Base-by-base conservation (phyloP, 2,329 filamentous ascomycete genomes). In the Fusarium sp. region DNA sequence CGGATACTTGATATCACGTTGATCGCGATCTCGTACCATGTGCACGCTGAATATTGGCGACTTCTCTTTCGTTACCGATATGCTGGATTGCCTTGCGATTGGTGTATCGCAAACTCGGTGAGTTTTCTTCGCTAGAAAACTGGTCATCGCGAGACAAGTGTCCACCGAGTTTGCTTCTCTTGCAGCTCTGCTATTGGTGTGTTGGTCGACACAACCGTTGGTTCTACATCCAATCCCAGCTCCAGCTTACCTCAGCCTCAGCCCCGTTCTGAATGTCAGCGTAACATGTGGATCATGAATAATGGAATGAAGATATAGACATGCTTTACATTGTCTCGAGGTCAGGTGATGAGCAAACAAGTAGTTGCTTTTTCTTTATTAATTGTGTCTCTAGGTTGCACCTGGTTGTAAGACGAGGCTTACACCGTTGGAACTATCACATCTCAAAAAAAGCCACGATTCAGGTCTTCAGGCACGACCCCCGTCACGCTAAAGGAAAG, bases 391-490 rank as follows among this genome's bases (percentile, higher is more conserved):
- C 38, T 28, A 21, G 16, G 32, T 9, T 18, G 46, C 43, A 25
- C 37, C 28, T 37, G 33, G 18, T 40, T 44, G 53, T 63, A 64
- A 42, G 70, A 63, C 47, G 49, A 37, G 25, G 40, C 42, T 23
- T 60, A 16, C 57, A 47, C 33, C 49, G 21, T 44, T 44, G 44
- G 46, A 35, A 37, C 65, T 73, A 64, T 77, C 75, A 77, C 57
- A 76, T 72, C 58, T 76, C 73, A 35, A 52, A 35, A 32, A 74
- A 71, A 67, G 73, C 65, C 72, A 69, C 64, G 43, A 67, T 62
- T 54, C 30, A 18, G 42, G 18, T 38, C 21, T 33, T 54, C 37
- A 32, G 28, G 40, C 33, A 33, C 33, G 12, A 44, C 46, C 43
- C 47, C 60, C 44, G 59, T 61, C 61, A 62, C 74, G 67, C 75